phyloP scores from a whole-genome alignment of 2,329 filamentous ascomycete genomes.

The Colletotrichum shisoi region DNA sequence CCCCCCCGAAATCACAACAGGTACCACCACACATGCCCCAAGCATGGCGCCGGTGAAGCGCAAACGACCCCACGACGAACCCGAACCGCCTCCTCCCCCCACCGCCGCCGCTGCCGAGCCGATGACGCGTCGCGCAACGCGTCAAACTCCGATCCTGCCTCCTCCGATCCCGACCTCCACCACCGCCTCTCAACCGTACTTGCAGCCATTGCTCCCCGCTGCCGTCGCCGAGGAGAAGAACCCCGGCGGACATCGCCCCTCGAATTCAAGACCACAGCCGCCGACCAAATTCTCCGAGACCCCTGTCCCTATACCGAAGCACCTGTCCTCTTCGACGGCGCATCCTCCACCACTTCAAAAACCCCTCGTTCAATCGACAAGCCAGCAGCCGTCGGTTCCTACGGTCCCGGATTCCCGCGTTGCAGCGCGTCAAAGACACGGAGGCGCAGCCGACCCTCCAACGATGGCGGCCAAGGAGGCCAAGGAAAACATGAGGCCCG shows the following conservation, averaged over 20 bases:
- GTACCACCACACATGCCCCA: constrained; percentile 14
- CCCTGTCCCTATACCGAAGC: constrained; percentile 30
- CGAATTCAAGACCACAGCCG: constrained; percentile 17
- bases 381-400: not conserved
- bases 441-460: constrained; percentile 19
- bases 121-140: constrained; percentile 53
- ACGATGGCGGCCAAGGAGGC: constrained; percentile 35
- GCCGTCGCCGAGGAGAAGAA: constrained; percentile 41
- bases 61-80: constrained; percentile 47
- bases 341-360: not conserved
- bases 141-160: constrained; percentile 51
- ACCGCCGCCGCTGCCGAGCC: constrained; percentile 38
- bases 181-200: constrained; percentile 36
- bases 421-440: constrained; percentile 27
- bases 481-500: constrained; percentile 45
- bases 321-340: constrained; percentile 11
- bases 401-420: constrained; percentile 7
- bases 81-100: constrained; percentile 36
- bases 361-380: constrained; percentile 2
- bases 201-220: constrained; percentile 37
- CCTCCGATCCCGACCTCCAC: constrained; percentile 45
- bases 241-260: constrained; percentile 39
- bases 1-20: not conserved
- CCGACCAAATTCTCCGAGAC: constrained; percentile 22
- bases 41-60: constrained; percentile 49